Base-by-base conservation (phyloP, 2,329 filamentous ascomycete genomes). In the Aspergillus cejpii region DNA sequence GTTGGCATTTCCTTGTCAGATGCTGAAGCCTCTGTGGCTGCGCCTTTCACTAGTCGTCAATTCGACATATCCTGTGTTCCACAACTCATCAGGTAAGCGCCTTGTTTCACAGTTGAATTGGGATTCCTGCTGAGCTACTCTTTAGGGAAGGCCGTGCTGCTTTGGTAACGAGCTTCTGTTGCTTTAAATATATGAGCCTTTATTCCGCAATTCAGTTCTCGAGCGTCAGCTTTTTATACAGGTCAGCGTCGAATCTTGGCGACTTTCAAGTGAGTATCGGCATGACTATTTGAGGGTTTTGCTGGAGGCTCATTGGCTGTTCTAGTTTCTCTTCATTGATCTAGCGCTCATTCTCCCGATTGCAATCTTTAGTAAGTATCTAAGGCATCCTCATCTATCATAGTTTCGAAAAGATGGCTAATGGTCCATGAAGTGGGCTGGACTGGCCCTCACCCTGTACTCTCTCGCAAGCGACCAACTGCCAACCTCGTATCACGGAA, bases 181-280 rank as follows among this genome's bases (percentile, higher is more conserved):
- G 92, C 72, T 98, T 98, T 78, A 98, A 97, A 73, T 98, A 94
- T 70, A 98, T 98, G 94, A 94, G 87, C 58, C 71, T 98, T 53
- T 98, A 98, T 73, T 97, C 90, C 2, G 91, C 92, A n/a, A 98
- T 98, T 54, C 92, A 98, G 66, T 98, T 98, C 72, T 94, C 88
- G 6, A 88, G 87, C 1, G 94, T 98, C 60, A 94, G 86, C 75
- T 96, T 98, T 63, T 77, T 98, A 12, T 98, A 98, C 66, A 87
- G 89, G 5, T 89, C 83, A 6, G 94, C 86, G 8, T 94, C 87
- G 6, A 98, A 98, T 62, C 74, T 98, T 5, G 94, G 92, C 39
- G 92, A 98, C 65, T 97, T 98, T 62, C 92, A 97, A 68, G 78
- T 81, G 62, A 51, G 57, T 53, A 15, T 24, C n/a, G 20, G 2